Evolutionary conservation across 805 yeast species (phyloP).

Genomic region (Wickerhamomyces strasburgensis): DNA sequence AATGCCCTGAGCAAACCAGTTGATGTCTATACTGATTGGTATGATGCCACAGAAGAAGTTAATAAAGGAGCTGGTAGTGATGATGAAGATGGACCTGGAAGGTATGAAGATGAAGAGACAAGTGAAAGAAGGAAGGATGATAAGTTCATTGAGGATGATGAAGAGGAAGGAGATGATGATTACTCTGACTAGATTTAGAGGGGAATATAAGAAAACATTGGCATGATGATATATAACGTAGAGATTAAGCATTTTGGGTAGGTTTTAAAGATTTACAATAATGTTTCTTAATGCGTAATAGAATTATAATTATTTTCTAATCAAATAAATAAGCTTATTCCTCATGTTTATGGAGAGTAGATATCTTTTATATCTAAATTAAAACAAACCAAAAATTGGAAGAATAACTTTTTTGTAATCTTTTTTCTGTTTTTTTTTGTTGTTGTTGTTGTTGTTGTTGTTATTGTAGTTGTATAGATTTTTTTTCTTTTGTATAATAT

Average conservation of each 20-base stretch:
- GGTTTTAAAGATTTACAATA: no score
- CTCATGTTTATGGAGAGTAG: slow-evolving; percentile 1
- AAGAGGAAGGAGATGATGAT: slow-evolving; percentile 25
- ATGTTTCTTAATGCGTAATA: slow-evolving; percentile 11
- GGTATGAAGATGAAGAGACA: slow-evolving; percentile 10
- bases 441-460: no score
- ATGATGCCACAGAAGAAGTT: slow-evolving; percentile 84
- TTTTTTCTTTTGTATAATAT: neutral
- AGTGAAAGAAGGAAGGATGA: slow-evolving; percentile 15
- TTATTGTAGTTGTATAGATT: no score
- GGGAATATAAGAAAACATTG: neutral
- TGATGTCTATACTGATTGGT: slow-evolving; percentile 96
- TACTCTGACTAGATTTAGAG: slow-evolving; percentile 17
- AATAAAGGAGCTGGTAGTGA: slow-evolving; percentile 32
- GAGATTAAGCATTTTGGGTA: neutral
- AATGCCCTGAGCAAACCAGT: slow-evolving; percentile 78
- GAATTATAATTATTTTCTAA: slow-evolving; percentile 11
- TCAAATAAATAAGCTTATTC: slow-evolving; percentile 7
- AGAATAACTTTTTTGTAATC: neutral
- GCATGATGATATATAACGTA: no score
- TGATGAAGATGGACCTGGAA: slow-evolving; percentile 30
- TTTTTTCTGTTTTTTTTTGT: neutral
- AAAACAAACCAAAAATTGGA: slow-evolving; percentile 1
- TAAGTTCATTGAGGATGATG: slow-evolving; percentile 22
- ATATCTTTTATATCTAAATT: neutral